Conservation (phyloP, 2,329 filamentous ascomycete species). For the Xylaria arbuscula region DNA sequence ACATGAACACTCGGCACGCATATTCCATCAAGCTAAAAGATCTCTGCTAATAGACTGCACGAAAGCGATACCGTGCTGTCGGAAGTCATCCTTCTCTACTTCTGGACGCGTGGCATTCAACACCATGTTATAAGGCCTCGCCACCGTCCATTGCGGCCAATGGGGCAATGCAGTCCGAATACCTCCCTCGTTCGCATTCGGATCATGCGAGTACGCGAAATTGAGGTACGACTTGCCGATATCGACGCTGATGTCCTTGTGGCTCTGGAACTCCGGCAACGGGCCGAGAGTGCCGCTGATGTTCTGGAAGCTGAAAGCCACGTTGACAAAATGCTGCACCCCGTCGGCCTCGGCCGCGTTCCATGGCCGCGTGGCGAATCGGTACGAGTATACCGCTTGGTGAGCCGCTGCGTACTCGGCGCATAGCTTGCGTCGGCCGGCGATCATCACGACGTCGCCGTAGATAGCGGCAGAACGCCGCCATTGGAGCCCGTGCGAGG, state of each 20-base stretch:
- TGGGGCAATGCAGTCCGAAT: constrained; percentile 27
- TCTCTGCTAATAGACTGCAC: constrained; percentile 40
- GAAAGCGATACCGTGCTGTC: constrained; percentile 58
- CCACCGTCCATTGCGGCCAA: constrained; percentile 43
- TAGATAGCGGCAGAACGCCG: constrained; percentile 58
- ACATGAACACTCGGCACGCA: neutral
- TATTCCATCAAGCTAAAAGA: neutral
- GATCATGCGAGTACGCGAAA: constrained; percentile 58
- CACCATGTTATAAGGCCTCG: constrained; percentile 57
- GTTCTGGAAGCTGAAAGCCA: constrained; percentile 62
- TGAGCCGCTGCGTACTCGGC: constrained; percentile 53
- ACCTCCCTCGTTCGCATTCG: constrained; percentile 49
- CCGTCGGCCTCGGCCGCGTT: constrained; percentile 52
- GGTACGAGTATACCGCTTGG: constrained; percentile 58
- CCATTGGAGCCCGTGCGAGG: constrained; percentile 54
- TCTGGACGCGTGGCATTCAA: constrained; percentile 57
- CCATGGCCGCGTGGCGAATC: constrained; percentile 60
- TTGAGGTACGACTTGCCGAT: constrained; percentile 57
- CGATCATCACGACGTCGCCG: constrained; percentile 60
- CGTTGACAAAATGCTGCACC: constrained; percentile 61
- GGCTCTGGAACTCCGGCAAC: constrained; percentile 49
- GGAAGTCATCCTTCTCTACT: constrained; percentile 59
- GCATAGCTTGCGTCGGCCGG: constrained; percentile 57
- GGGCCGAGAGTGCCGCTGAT: constrained; percentile 58
- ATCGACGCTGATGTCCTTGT: constrained; percentile 49